Base-by-base conservation (phyloP, 2,329 filamentous ascomycete species). In the Torrubiellomyces zombiae region DNA sequence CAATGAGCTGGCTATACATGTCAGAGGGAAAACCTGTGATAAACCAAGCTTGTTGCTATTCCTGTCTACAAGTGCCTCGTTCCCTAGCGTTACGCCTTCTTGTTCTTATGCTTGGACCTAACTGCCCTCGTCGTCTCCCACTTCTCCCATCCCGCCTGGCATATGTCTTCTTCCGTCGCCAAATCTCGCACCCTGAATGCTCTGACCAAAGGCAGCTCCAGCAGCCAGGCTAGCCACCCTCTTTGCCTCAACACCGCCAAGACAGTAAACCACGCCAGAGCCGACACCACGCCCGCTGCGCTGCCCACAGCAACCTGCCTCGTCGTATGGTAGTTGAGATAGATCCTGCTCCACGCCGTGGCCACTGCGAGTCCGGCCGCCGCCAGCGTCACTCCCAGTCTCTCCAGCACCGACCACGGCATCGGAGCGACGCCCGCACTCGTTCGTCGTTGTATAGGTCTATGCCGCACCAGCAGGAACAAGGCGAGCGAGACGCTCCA, bases 91-190 rank as follows among this genome's bases (percentile, higher is more conserved):
- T 3, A 10, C 3, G 12, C 16, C n/a, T 24, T 18, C 7, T 16
- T 32, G 30, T 46, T 53, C 29, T 44, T 51, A 19, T 40, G 45
- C 33, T 46, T 54, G 16, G 39, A 39, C 27, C 36, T 36, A 7
- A 17, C 18, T 28, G 43, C 44, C 14, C 55, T 57, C 37, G 42
- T 53, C 24, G 60, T 57, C 48, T 86, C 75, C 82, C 85, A 95
- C 45, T 79, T 75, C 52, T 85, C 80, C 86, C 86, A 98, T 3
- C 89, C 89, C 20, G 83, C 76, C 55, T 93, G 82, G 17, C 75
- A 75, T 38, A 93, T 53, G 50, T 95, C 86, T 52, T 95, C 86
- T 45, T 77, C 75, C 6, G 91, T 62, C 9, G 91, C 71, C 33
- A 98, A 54, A 50, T 98, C 89, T 31, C 89, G 63, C 23, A 92